A percentile compares a stretch with the other conserved stretches of the same genome.
These are phyloP conservation scores for Gomphus sp. DNA, from an alignment of 1,284 basidiomycete species.

Conservation along the genomic window DNA sequence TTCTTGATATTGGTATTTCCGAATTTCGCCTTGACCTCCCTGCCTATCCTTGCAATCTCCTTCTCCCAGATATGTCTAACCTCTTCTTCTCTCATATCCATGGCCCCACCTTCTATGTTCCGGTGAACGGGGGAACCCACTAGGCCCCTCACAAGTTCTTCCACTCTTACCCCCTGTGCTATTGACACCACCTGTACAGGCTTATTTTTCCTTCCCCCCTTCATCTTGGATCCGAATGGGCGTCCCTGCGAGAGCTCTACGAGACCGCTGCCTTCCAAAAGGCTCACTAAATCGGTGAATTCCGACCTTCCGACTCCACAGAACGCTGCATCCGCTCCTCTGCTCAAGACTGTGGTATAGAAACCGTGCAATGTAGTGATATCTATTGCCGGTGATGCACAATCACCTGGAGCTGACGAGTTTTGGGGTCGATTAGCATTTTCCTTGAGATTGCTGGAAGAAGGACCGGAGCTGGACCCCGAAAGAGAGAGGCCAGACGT, in stretches of 20 bases:
- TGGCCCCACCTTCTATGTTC: constrained; percentile 18
- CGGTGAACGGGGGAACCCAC: constrained; percentile 43
- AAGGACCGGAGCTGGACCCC: constrained; percentile 22
- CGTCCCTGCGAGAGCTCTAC: constrained; percentile 29
- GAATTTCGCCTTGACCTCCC: constrained; percentile 38
- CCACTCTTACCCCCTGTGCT: constrained; percentile 13
- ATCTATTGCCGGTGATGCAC: constrained; percentile 34
- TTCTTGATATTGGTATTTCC: constrained; percentile 16
- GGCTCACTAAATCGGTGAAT: constrained; percentile 58
- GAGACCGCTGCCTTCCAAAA: constrained; percentile 66
- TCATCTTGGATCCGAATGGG: not conserved
- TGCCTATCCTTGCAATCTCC: constrained; percentile 45
- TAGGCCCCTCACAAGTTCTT: constrained; percentile 20
- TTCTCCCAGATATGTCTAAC: constrained; percentile 57
- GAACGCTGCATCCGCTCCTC: constrained; percentile 42
- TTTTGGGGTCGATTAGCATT: constrained; percentile 13
- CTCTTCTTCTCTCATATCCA: constrained; percentile 55
- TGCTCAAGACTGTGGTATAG: constrained; percentile 49
- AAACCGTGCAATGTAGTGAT: constrained; percentile 51
- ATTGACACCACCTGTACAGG: constrained; percentile 11
- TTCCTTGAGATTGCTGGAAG: constrained; percentile 25
- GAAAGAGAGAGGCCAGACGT: constrained; percentile 46
- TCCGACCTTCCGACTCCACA: constrained; percentile 62
- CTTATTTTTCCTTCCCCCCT: constrained; percentile 7
- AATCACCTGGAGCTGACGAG: constrained; percentile 12